Percentiles rank a stretch among this genome's conserved stretches.
These are phyloP conservation scores for Trypanosoma melophagium DNA, from an alignment of 208 protist species.

Conservation along the genomic window DNA sequence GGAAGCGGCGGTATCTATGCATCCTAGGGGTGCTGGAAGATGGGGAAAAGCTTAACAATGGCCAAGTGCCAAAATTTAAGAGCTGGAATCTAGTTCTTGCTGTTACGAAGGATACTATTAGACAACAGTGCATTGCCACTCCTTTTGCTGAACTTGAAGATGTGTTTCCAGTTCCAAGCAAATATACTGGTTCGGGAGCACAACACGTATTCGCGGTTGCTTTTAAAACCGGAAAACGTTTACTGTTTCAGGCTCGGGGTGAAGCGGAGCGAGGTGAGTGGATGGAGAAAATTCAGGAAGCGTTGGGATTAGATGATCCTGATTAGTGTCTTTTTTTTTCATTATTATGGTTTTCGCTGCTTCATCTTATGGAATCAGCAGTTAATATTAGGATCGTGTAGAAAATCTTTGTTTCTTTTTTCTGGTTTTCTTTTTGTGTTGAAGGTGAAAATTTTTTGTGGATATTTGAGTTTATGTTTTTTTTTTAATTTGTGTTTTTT, in stretches of 20 bases:
- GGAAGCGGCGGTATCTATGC: slow-evolving; percentile 76
- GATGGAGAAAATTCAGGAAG: slow-evolving; percentile 85
- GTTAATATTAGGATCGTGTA: no score
- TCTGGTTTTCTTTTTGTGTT: no score
- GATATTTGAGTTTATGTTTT: no score
- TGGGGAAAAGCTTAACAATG: slow-evolving; percentile 39
- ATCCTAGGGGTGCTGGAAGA: slow-evolving; percentile 66
- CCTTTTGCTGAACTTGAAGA: slow-evolving; percentile 75
- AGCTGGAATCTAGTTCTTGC: slow-evolving; percentile 65
- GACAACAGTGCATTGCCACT: slow-evolving; percentile 75
- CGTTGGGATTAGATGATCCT: slow-evolving; percentile 66
- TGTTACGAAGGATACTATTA: slow-evolving; percentile 75
- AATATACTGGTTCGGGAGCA: slow-evolving; percentile 75
- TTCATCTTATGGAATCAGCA: no score
- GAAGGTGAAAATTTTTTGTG: no score
- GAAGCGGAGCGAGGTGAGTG: slow-evolving; percentile 62
- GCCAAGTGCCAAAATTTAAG: slow-evolving; percentile 65
- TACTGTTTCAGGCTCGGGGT: slow-evolving; percentile 69
- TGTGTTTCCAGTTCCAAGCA: slow-evolving; percentile 72
- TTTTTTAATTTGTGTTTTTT: no score
- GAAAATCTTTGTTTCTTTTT: no score
- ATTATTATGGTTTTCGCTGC: slow-evolving; percentile 13
- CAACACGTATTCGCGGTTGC: slow-evolving; percentile 72
- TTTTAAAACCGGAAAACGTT: slow-evolving; percentile 59
- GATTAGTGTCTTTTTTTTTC: slow-evolving; percentile 29